phyloP scores from a whole-genome alignment of 306 rosid genomes.

The Quercus mongolica region DNA sequence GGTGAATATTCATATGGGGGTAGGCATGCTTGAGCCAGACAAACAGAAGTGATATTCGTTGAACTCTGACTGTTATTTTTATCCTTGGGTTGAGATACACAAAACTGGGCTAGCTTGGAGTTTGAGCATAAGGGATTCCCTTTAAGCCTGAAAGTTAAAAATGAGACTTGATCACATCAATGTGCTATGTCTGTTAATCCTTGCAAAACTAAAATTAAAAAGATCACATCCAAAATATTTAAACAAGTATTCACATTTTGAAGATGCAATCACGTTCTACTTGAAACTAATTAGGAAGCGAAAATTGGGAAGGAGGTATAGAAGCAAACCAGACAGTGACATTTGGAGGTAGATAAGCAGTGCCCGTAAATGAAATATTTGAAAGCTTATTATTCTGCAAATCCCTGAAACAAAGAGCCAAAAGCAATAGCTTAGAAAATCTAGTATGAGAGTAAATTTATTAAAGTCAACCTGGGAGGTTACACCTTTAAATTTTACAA shows the following conservation, averaged over 20 bases:
- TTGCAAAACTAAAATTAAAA: too few relatives aligned
- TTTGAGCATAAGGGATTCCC: constrained; percentile 81
- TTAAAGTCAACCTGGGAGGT: not conserved
- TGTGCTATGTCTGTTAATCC: too few relatives aligned
- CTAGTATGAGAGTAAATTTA: not conserved
- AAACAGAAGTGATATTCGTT: constrained; percentile 27
- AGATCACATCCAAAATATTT: too few relatives aligned
- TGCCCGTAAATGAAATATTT: constrained; percentile 42
- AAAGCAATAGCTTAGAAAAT: constrained; percentile 15
- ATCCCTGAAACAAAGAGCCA: constrained; percentile 53
- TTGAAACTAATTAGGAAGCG: constrained; percentile 8
- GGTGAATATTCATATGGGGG: constrained; percentile 53
- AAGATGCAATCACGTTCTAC: too few relatives aligned
- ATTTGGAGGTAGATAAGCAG: constrained; percentile 48
- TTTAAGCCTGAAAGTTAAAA: constrained; percentile 58
- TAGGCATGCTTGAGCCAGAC: constrained; percentile 55
- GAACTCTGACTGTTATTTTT: constrained; percentile 10
- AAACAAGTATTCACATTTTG: too few relatives aligned
- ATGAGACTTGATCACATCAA: not conserved
- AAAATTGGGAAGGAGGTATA: constrained; percentile 10
- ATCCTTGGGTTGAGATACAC: constrained; percentile 42
- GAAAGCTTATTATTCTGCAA: constrained; percentile 64
- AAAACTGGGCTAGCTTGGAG: constrained; percentile 37
- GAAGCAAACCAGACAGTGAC: constrained; percentile 68
- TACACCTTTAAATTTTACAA: not conserved